Evolutionary conservation across 305 asterid species (phyloP), one percentile per base, ranked within the genome.

Genomic region (Plantago rigida): DNA sequence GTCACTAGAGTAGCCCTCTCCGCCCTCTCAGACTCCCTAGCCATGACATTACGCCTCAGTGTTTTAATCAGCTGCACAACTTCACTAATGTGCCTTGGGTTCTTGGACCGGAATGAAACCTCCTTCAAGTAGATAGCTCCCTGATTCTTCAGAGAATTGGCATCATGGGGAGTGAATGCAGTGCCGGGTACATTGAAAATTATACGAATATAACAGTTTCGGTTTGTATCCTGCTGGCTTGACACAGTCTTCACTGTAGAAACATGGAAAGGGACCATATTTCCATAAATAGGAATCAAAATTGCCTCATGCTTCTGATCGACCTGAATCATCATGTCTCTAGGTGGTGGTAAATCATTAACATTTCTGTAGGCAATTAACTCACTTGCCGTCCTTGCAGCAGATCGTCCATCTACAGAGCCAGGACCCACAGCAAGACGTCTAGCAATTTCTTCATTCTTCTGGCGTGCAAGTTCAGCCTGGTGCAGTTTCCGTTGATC

Each of bases 21-120:
- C 19, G 95, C 96, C 68, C 73, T 82, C 75, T 88, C 96, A 17
- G 90, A 79, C 64, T 88, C 96, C 69, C 96, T 70, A 13, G 88
- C 76, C 71, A 69, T 48, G 54, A 84, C 87, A 66, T 75, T 73
- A 3, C 84, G 73, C 52, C 85, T 63, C 14, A 88, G 95, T 0
- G 87, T 81, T 71, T 82, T 84, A 55, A 84, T 84, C 66, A 56
- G 77, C 62, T 84, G 91, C 19, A 82, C 94, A 53, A 89, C 81
- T 76, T 86, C 95, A 75, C 82, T 84, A 19, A 82, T 82, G 76
- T 84, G 95, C 70, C 94, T 76, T 0, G 88, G 75, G 59, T 89
- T 93, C 77, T 89, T 89, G 13, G 94, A 89, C 28, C 82, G 89
- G 51, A 81, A 82, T 13, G 86, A 73, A 58, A 74, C 83, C 71